A percentile compares a stretch with the other conserved stretches of the same genome.
Conservation (phyloP, 2,329 filamentous ascomycete species). For the Lecanicillium sp. region DNA sequence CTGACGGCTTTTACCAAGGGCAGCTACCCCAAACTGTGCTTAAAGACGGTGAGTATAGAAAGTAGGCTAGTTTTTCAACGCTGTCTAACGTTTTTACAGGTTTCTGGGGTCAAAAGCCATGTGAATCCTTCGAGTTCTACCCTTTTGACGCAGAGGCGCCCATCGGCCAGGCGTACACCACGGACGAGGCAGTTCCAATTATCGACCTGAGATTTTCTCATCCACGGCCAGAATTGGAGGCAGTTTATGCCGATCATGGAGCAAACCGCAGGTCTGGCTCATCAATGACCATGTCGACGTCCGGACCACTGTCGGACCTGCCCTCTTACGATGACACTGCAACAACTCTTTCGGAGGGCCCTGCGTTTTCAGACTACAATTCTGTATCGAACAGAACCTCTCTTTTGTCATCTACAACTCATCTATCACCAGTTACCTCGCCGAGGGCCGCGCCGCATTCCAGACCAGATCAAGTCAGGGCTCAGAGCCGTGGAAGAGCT, state of each 20-base stretch:
- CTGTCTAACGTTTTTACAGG: slow-evolving; percentile 11
- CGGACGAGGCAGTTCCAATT: slow-evolving; percentile 55
- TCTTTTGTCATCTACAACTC: slow-evolving; percentile 56
- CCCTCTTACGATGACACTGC: slow-evolving; percentile 66
- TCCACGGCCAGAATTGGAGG: slow-evolving; percentile 39
- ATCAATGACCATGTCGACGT: slow-evolving; percentile 64
- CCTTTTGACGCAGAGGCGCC: slow-evolving; percentile 47
- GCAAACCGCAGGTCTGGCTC: slow-evolving; percentile 60
- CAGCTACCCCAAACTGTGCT: slow-evolving; percentile 3
- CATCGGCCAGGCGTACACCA: slow-evolving; percentile 54
- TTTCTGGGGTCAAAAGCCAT: slow-evolving; percentile 45
- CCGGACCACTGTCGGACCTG: slow-evolving; percentile 57
- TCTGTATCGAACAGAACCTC: slow-evolving; percentile 59
- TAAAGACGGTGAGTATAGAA: slow-evolving; percentile 8
- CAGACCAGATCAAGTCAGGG: slow-evolving; percentile 52
- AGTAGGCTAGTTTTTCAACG: too few relatives aligned
- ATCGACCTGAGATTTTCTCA: slow-evolving; percentile 48
- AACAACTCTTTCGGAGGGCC: slow-evolving; percentile 55
- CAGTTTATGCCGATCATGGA: slow-evolving; percentile 41
- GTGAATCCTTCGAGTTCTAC: slow-evolving; percentile 47
- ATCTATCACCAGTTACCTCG: slow-evolving; percentile 65
- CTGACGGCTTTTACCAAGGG: slow-evolving; percentile 1
- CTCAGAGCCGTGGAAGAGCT: slow-evolving; percentile 59
- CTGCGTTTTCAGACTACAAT: slow-evolving; percentile 62
- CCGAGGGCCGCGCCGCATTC: slow-evolving; percentile 56